A percentile compares a stretch with the other conserved stretches of the same genome.
Conservation (phyloP, 129 eudicot genomes). For the Oenanthe sinensis region DNA sequence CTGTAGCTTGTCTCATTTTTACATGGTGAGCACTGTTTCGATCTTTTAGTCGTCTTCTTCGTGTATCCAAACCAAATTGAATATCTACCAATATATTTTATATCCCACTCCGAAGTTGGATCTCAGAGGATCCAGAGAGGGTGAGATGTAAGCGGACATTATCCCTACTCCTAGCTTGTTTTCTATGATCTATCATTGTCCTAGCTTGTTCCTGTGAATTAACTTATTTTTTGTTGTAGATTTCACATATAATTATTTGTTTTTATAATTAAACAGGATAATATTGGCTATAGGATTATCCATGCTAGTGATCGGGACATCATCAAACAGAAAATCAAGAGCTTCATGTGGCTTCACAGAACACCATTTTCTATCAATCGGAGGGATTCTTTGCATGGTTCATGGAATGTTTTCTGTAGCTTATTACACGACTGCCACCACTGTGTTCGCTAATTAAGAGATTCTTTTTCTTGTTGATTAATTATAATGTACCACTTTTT, state of each 20-base stretch:
- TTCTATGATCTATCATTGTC: neutral
- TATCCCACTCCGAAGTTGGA: no score
- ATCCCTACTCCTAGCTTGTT: no score
- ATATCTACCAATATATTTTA: no score
- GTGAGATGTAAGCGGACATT: neutral
- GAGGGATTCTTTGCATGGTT: slow-evolving; percentile 80
- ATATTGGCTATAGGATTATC: slow-evolving; percentile 53
- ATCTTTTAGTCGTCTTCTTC: neutral
- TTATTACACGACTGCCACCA: slow-evolving; percentile 69
- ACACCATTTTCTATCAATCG: slow-evolving; percentile 75
- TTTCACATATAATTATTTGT: neutral
- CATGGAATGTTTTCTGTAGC: slow-evolving; percentile 73
- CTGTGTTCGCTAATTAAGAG: slow-evolving; percentile 5
- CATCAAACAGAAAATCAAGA: slow-evolving; percentile 59
- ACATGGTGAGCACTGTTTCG: slow-evolving; percentile 46
- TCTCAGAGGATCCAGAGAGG: neutral
- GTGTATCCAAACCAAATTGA: neutral
- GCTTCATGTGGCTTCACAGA: slow-evolving; percentile 73
- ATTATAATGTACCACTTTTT: neutral
- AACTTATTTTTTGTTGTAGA: neutral
- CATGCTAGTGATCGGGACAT: slow-evolving; percentile 68
- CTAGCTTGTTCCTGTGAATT: neutral
- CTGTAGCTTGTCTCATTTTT: slow-evolving; percentile 57
- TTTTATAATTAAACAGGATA: slow-evolving; percentile 36
- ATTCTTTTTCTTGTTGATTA: neutral